Base-by-base conservation (phyloP, 352 stramenopile species). In the Globisporangium viniferum region DNA sequence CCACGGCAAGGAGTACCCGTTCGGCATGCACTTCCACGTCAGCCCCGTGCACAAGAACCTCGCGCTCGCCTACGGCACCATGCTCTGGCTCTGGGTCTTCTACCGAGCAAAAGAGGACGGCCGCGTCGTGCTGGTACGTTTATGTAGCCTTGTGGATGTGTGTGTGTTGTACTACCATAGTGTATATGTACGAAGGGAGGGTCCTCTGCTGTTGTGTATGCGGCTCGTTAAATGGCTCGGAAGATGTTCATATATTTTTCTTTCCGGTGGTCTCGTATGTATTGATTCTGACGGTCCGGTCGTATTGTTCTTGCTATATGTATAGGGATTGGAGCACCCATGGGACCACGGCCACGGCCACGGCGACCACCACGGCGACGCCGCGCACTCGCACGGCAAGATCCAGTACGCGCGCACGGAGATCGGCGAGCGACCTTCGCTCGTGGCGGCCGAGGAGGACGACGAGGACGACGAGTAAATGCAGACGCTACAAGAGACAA, bases 41-140 rank as follows among this genome's bases (percentile, higher is more conserved):
- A 91, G 80, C 73, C 80, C 85, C 22, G 80, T 93, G 68, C 86
- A 97, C 84, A 95, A 95, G 79, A 92, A 94, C 75, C 73, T 95
- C 58, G 89, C 73, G 58, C 73, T 92, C 63, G 86, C 85, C n/a
- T 94, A 96, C 73, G 88, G 88, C 77, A 94, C 85, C 39, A 90
- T 97, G 81, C 83, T 93, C 49, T 97, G 90, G 90, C 82, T 97
- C 62, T 97, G 90, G 90, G 74, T 97, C 72, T 96, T 97, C 75
- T 96, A 82, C 70, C 84, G 90, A 54, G 86, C 88, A 78, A 97
- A 96, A 78, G 67, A 97, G 71, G 90, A 97, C 71, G 90, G 90
- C 62, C 79, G 78, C 59, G 85, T 78, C 57, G 54, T 97, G 24
- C 67, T 97, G 72, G 87, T 94, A 75, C 67, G 80, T 80, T 1